Percentiles rank a stretch among this genome's conserved stretches.
phyloP scores from a whole-genome alignment of 2,329 filamentous ascomycete species.

The Aspergillus pseudoglaucus region DNA sequence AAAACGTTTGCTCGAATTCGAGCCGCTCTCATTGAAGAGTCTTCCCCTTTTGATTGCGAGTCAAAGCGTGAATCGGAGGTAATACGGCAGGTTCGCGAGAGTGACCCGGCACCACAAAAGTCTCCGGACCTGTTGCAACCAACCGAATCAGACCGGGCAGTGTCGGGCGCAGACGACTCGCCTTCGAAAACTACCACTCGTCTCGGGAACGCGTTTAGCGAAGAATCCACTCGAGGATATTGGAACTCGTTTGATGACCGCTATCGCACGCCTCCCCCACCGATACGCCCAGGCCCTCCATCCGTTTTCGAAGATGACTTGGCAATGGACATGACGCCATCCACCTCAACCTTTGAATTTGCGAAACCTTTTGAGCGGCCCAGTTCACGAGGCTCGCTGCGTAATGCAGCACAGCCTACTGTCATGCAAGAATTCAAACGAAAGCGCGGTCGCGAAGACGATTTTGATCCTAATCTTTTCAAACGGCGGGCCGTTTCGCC shows the following conservation, averaged over 20 bases:
- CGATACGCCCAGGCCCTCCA: slow-evolving; percentile 51
- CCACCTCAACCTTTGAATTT: slow-evolving; percentile 23
- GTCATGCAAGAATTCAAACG: slow-evolving; percentile 69
- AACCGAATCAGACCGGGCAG: slow-evolving; percentile 1
- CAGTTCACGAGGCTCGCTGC: slow-evolving; percentile 37
- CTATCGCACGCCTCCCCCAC: slow-evolving; percentile 58
- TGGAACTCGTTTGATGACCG: slow-evolving; percentile 76
- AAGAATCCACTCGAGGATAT: slow-evolving; percentile 63
- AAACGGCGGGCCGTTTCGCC: slow-evolving; percentile 89
- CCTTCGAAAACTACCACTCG: slow-evolving; percentile 29
- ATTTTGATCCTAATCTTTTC: slow-evolving; percentile 80
- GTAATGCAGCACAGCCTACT: slow-evolving; percentile 35
- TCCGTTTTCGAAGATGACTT: slow-evolving; percentile 39
- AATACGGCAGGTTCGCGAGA: slow-evolving; percentile 88
- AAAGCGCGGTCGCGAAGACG: slow-evolving; percentile 80
- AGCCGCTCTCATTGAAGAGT: slow-evolving; percentile 82
- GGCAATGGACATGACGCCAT: slow-evolving; percentile 35
- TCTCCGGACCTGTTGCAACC: slow-evolving; percentile 34
- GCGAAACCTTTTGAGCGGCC: slow-evolving; percentile 28
- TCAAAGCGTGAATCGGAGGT: slow-evolving; percentile 89
- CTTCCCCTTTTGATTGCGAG: slow-evolving; percentile 79
- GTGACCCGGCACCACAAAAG: slow-evolving; percentile 58
- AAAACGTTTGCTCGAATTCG: slow-evolving; percentile 92
- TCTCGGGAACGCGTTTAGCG: slow-evolving; percentile 64
- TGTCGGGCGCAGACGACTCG: slow-evolving; percentile 9